Evolutionary conservation across 768 basidiomycete species (phyloP).

Genomic region (Xerocomellus amylosporus): DNA sequence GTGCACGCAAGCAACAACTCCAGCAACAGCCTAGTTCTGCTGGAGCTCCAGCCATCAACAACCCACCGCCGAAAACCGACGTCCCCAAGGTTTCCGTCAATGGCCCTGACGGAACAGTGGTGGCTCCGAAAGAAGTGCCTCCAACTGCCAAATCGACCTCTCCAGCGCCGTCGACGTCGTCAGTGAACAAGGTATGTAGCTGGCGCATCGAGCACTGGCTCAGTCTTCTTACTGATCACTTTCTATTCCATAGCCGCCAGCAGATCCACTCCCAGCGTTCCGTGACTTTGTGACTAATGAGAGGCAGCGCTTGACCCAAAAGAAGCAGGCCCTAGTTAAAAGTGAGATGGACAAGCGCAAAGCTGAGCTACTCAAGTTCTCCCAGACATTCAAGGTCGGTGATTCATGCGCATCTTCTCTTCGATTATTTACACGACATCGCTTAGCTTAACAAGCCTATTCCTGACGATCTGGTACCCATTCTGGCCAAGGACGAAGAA

Average conservation of each 20-base stretch:
- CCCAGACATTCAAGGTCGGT: conserved; percentile 87
- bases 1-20: conserved; percentile 60
- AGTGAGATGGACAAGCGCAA: conserved; percentile 93
- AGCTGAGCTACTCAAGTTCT: conserved; percentile 91
- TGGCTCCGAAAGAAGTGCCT: conserved; percentile 40
- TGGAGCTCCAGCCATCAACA: conserved; percentile 30
- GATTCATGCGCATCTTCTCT: background rate
- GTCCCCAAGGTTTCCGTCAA: conserved; percentile 75
- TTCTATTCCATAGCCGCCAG: conserved; percentile 48
- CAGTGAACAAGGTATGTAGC: conserved; percentile 51
- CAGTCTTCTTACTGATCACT: conserved; percentile 4
- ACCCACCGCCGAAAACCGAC: conserved; percentile 38
- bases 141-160: conserved; percentile 63
- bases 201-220: too few species aligned
- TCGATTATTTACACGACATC: background rate
- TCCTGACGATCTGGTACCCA: conserved; percentile 89
- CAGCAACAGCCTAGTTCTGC: conserved; percentile 22
- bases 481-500: conserved; percentile 90
- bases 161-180: conserved; percentile 49
- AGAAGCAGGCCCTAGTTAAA: conserved; percentile 85
- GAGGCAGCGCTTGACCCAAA: conserved; percentile 85
- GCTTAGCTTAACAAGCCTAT: conserved; percentile 88
- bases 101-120: conserved; percentile 66
- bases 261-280: conserved; percentile 81
- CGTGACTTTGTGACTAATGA: conserved; percentile 91